A percentile compares a stretch with the other conserved stretches of the same genome.
phyloP scores from a whole-genome alignment of 2,329 filamentous ascomycete species.

The Cadophora luteo-olivacea region DNA sequence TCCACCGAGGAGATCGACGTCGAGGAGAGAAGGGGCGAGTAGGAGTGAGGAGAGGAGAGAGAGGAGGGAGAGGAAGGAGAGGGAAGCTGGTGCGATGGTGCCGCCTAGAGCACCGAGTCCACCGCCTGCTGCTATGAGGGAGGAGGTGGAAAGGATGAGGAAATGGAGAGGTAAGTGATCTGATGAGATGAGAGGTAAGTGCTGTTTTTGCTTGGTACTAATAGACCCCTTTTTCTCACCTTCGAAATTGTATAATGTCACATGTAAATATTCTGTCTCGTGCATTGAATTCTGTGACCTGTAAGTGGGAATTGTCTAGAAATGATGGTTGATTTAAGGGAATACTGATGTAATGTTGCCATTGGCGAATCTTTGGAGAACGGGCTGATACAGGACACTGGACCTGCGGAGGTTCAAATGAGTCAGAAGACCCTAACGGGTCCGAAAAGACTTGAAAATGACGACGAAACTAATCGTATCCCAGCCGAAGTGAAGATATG shows the following conservation, averaged over 20 bases:
- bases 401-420: no score
- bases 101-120: neutral
- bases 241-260: neutral
- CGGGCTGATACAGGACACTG: no score
- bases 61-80: no score
- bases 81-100: no score
- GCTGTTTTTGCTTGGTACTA: neutral
- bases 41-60: no score
- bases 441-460: no score
- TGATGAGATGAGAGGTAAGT: neutral
- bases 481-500: no score
- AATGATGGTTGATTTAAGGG: neutral
- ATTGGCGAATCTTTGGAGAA: no score
- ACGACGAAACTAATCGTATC: no score
- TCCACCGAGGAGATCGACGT: neutral
- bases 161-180: neutral
- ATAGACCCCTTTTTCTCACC: neutral
- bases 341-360: neutral
- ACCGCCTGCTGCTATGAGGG: neutral
- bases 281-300: neutral
- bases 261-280: neutral
- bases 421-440: no score
- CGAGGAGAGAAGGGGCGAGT: no score
- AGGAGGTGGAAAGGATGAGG: neutral
- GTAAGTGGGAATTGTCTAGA: neutral